phyloP scores from a whole-genome alignment of 1,284 basidiomycete species.

The Phellinidium pouzarii region DNA sequence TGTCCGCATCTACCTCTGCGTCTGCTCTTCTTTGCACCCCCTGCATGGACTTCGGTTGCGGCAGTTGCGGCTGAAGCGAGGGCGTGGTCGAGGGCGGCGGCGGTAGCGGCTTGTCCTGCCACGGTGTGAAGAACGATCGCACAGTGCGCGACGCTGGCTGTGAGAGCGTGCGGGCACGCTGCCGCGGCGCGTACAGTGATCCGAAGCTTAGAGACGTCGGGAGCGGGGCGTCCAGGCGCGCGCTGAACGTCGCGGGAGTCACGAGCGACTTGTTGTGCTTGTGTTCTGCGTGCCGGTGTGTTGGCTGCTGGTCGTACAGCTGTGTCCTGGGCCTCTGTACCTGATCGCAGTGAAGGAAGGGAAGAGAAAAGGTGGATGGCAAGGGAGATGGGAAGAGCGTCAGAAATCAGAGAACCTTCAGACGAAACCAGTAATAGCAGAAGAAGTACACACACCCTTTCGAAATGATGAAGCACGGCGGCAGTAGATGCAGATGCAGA shows the following conservation, averaged over 20 bases:
- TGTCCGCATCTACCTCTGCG: slow-evolving; percentile 2
- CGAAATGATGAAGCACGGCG: not conserved
- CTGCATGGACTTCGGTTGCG: no score
- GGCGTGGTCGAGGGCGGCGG: not conserved
- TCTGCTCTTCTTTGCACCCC: not conserved
- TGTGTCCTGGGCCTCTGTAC: not conserved
- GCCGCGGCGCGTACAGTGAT: slow-evolving; percentile 2
- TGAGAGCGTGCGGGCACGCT: slow-evolving; percentile 9
- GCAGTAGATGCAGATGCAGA: not conserved
- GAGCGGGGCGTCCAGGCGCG: not conserved
- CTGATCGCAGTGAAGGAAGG: not conserved
- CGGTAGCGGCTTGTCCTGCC: slow-evolving; percentile 11
- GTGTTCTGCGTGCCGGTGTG: not conserved
- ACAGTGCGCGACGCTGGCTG: slow-evolving; percentile 8
- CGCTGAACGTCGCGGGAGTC: slow-evolving; percentile 3
- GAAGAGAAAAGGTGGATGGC: not conserved
- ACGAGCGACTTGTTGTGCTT: slow-evolving; percentile 10
- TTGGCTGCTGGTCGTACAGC: not conserved
- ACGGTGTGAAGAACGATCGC: slow-evolving; percentile 2
- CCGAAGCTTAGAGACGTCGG: slow-evolving; percentile 1
- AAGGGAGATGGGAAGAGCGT: not conserved
- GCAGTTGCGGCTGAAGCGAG: no score
- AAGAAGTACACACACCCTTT: not conserved
- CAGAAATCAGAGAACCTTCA: not conserved
- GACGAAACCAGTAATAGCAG: not conserved